Conservation (phyloP, 1,139 yeast genomes). For the Nakaseomyces kungkrabaensis region DNA sequence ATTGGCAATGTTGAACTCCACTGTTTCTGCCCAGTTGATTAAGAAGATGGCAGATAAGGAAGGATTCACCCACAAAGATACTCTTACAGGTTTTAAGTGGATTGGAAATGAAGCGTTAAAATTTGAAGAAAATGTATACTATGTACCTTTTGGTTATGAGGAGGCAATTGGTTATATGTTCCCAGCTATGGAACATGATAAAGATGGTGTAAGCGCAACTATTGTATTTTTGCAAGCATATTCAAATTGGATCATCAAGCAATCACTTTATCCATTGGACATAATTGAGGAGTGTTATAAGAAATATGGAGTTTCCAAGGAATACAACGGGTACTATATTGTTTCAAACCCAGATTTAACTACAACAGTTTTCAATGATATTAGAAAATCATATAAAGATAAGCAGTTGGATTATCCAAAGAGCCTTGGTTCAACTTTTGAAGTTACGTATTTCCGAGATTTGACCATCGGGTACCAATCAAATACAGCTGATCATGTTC, state of each 20-base stretch:
- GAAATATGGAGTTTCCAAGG: conserved; percentile 71
- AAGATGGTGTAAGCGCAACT: conserved; percentile 86
- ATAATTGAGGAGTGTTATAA: conserved; percentile 50
- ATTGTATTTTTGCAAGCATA: conserved; percentile 63
- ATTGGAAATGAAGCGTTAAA: conserved; percentile 83
- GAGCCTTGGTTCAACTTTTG: conserved; percentile 33
- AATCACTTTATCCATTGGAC: conserved; percentile 34
- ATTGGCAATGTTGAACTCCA: conserved; percentile 66
- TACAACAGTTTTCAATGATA: conserved; percentile 42
- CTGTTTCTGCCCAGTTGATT: conserved; percentile 82
- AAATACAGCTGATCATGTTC: conserved; percentile 44
- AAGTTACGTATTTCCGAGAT: conserved; percentile 66
- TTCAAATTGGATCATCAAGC: conserved; percentile 34
- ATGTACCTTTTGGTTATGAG: conserved; percentile 84
- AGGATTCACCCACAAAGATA: conserved; percentile 62
- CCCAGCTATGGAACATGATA: conserved; percentile 64
- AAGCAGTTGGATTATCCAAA: conserved; percentile 25
- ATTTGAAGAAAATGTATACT: conserved; percentile 50
- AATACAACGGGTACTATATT: conserved; percentile 77
- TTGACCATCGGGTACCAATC: conserved; percentile 77
- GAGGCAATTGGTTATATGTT: conserved; percentile 97
- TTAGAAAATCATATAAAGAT: conserved; percentile 30
- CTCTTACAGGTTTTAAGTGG: conserved; percentile 96
- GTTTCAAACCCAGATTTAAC: conserved; percentile 46
- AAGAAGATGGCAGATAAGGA: conserved; percentile 54